These are phyloP conservation scores for Oxytropis ochrocephala DNA, from an alignment of 306 rosid species.

Conservation along the genomic window DNA sequence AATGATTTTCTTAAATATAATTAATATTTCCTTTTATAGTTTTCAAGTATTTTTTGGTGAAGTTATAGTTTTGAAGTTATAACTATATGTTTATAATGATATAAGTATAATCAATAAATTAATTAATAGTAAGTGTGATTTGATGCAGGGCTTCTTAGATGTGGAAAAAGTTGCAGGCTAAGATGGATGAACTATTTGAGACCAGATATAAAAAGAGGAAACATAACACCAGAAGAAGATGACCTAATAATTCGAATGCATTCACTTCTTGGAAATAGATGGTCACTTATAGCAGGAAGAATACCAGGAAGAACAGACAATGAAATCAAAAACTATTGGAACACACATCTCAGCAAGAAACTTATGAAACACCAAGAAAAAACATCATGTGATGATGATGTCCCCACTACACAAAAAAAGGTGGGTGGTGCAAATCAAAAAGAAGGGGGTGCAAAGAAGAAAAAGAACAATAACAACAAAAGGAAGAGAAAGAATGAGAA, in stretches of 20 bases:
- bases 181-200: constrained; percentile 91
- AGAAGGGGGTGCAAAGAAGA: constrained; percentile 22
- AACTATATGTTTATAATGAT: too few relatives aligned
- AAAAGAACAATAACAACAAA: constrained; percentile 8
- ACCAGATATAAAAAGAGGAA: constrained; percentile 83
- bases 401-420: background rate
- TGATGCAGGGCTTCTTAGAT: constrained; percentile 66
- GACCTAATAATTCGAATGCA: constrained; percentile 75
- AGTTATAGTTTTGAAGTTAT: too few relatives aligned
- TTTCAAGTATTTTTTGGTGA: too few relatives aligned
- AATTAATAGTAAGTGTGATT: too few relatives aligned
- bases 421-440: background rate
- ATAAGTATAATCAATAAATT: too few relatives aligned
- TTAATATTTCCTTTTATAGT: background rate
- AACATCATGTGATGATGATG: background rate
- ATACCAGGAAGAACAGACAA: constrained; percentile 84
- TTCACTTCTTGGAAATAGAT: constrained; percentile 70
- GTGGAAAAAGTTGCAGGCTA: constrained; percentile 84
- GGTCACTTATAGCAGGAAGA: constrained; percentile 87
- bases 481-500: background rate
- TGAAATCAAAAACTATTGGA: constrained; percentile 86
- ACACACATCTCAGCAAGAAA: constrained; percentile 64
- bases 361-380: constrained; percentile 15
- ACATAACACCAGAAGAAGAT: constrained; percentile 69
- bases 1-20: background rate